phyloP scores from a whole-genome alignment of 257 asterid species.

The Forsythia viridissima region DNA sequence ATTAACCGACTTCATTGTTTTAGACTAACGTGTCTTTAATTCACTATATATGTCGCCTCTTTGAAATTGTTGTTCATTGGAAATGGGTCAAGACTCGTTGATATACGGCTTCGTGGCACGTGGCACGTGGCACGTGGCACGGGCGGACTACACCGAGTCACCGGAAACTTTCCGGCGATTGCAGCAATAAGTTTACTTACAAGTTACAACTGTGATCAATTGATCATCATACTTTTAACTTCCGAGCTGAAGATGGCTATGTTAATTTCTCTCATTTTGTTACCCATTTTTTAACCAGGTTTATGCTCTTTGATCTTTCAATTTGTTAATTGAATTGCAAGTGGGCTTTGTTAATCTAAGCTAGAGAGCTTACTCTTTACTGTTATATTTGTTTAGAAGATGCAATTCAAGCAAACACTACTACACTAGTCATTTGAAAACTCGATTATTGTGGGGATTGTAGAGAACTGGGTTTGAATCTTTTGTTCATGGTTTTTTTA shows the following conservation, averaged over 20 bases:
- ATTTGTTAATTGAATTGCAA: constrained; percentile 18
- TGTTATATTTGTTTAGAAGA: constrained; percentile 23
- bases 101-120: constrained; percentile 67
- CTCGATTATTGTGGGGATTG: background rate
- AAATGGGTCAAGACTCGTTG: constrained; percentile 83
- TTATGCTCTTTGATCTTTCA: constrained; percentile 13
- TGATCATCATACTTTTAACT: constrained; percentile 79
- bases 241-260: constrained; percentile 74
- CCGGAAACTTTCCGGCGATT: constrained; percentile 86
- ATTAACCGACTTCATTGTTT: no score
- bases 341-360: constrained; percentile 47
- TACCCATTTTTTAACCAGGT: background rate
- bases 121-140: constrained; percentile 79
- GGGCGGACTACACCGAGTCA: constrained; percentile 85
- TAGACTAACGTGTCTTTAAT: no score
- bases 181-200: constrained; percentile 80
- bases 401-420: constrained; percentile 18
- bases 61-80: no score
- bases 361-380: constrained; percentile 22
- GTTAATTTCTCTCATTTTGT: constrained; percentile 34
- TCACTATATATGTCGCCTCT: no score
- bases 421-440: background rate
- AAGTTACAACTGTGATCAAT: constrained; percentile 29
- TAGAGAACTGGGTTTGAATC: constrained; percentile 29
- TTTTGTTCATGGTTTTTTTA: background rate